Evolutionary conservation across 495 filamentous ascomycete genomes (phyloP), one percentile per base, ranked within the genome.

Genomic region (Emericellopsis terricola): DNA sequence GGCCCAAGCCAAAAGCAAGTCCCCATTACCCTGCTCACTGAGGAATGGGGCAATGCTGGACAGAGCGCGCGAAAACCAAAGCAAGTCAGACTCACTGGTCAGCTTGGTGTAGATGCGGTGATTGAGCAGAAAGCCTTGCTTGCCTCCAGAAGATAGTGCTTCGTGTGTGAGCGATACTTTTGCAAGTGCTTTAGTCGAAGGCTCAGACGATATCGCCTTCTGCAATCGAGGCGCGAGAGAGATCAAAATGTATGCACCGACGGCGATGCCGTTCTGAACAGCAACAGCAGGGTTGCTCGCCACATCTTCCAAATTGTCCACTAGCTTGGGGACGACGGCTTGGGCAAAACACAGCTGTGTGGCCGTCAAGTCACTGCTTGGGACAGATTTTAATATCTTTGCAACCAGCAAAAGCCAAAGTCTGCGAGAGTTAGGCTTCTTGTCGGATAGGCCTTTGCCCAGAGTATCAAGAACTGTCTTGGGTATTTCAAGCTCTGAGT

Each of bases 71-170:
- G 75, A 55, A 23, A 73, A 57, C 84, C 91, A 96, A 31, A 57
- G 60, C 17, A 81, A 55, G 41, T 94, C 89, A 14, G 81, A 74
- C 28, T 78, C 68, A 5, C 55, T 55, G 3, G 61, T 52, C 13
- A 94, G 48, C 46, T 91, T 93, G 21, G 76, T 66, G 55, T 85
- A 94, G 6, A 87, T 69, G 33, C 76, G 78, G 15, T 73, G 71
- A 47, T 83, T 93, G 1, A 96, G 62, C 5, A 94, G 59, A 50
- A 87, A 87, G 0, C 84, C 87, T 8, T 78, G 72, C 47, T 87
- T 94, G 0, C 81, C 71, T 8, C 69, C 66, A 11, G 69, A 51
- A 0, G 57, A 58, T 33, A 93, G 60, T 27, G 71, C 67, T 38
- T 77, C 69, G 27, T 73, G 65, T 13, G 62, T 45, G 14, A 82